These are phyloP conservation scores for Diutina rugosa DNA, from an alignment of 1,139 yeast genomes.

Conservation along the genomic window DNA sequence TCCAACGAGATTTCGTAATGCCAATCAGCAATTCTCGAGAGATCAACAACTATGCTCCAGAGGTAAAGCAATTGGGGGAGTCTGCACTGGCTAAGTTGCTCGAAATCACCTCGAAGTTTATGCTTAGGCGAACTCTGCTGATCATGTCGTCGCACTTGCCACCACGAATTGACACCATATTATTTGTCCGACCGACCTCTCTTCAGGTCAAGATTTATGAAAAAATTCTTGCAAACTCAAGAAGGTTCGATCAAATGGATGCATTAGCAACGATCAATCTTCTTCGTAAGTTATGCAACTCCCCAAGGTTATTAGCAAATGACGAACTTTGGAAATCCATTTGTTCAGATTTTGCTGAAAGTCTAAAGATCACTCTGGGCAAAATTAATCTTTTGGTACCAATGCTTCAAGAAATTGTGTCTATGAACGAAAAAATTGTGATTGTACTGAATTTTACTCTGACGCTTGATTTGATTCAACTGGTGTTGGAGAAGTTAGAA, in stretches of 20 bases:
- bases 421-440: constrained; percentile 58
- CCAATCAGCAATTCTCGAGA: constrained; percentile 74
- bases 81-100: constrained; percentile 50
- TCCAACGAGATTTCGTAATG: constrained; percentile 51
- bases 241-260: constrained; percentile 8
- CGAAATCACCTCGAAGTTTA: constrained; percentile 49
- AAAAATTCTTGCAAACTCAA: constrained; percentile 3
- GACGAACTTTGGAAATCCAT: constrained; percentile 20
- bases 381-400: constrained; percentile 44
- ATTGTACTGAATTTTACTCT: constrained; percentile 83
- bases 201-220: constrained; percentile 46
- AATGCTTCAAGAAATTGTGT: constrained; percentile 30
- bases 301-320: constrained; percentile 51
- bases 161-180: constrained; percentile 61
- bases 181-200: constrained; percentile 66
- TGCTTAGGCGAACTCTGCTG: constrained; percentile 62
- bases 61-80: constrained; percentile 42
- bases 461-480: constrained; percentile 68
- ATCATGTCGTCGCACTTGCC: constrained; percentile 58
- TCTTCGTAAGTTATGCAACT: constrained; percentile 73
- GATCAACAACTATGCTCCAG: constrained; percentile 45
- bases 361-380: constrained; percentile 27
- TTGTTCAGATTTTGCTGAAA: constrained; percentile 2
- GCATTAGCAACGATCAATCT: constrained; percentile 62
- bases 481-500: constrained; percentile 35